Evolutionary conservation across 2,329 filamentous ascomycete genomes (phyloP), one percentile per base, ranked within the genome.

Genomic region (Fusarium nurragi): DNA sequence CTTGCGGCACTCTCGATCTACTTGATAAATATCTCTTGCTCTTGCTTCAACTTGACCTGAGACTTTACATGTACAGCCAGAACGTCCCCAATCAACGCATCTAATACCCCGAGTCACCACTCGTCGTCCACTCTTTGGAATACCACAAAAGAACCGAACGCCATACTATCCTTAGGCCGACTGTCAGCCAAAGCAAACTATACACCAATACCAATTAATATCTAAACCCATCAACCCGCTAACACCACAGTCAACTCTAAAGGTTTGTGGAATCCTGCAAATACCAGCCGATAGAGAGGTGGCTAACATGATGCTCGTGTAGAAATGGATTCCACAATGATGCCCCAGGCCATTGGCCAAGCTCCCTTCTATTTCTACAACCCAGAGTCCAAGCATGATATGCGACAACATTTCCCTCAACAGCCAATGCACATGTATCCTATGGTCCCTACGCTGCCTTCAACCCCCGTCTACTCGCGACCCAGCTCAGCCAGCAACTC

Each of bases 281-380:
- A 58, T 65, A 26, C 48, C 68, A 64, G 41, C 19, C 18, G 40
- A 41, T 36, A n/a, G 21, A 26, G 26, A 45, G 45, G 36, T 63
- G 60, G 60, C 69, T 70, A 59, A 67, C 61, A 52, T 43, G 38
- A 54, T 39, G 14, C 40, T 50, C 10, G 30, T 38, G 50, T 67
- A 76, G 78, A 79, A 81, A 93, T 93, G 90, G 90, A 92, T 74
- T 78, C 86, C 72, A 83, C 77, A 66, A 81, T 85, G 80, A 83
- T 86, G 80, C 74, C 79, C 73, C 87, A 85, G 77, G 77, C 84
- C 73, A 87, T 91, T 83, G 88, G 85, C 62, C 90, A 91, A 79
- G 86, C 89, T 68, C 83, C 91, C 58, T 96, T 93, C 83, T 94
- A 91, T 85, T 95, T 94, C 84, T 97, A 94, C 83, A 90, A 88